Evolutionary conservation across 345 rosid genomes (phyloP).

Genomic region (Aegle marmelos): DNA sequence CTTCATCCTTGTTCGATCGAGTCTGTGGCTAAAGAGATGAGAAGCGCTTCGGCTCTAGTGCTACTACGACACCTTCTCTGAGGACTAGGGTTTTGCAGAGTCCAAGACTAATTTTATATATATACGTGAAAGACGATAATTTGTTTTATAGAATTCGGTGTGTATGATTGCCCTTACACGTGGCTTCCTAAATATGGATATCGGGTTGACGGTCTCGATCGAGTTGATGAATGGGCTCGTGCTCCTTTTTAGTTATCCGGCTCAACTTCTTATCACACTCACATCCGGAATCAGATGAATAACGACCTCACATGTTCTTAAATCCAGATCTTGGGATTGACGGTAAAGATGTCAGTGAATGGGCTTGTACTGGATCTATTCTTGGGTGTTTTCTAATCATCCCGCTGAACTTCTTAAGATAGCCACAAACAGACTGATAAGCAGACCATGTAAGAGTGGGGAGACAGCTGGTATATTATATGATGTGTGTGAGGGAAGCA

Average conservation of each 20-base stretch:
- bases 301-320: background rate
- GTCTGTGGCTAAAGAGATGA: background rate
- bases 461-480: too few relatives aligned
- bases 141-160: background rate
- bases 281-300: too few relatives aligned
- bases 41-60: conserved; percentile 6
- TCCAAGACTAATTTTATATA: too few relatives aligned
- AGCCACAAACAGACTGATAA: background rate
- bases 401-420: too few relatives aligned
- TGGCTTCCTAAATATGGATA: background rate
- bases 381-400: background rate
- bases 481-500: too few relatives aligned
- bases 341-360: background rate
- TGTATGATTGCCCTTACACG: background rate
- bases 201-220: background rate
- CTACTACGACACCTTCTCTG: background rate
- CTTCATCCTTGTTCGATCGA: conserved; percentile 24
- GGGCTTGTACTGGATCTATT: background rate
- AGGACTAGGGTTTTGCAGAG: conserved; percentile 19
- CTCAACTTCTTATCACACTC: too few relatives aligned
- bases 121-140: background rate
- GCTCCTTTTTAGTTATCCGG: background rate
- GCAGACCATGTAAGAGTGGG: too few relatives aligned
- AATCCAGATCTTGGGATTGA: background rate
- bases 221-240: background rate